Evolutionary conservation across 805 yeast species (phyloP), one percentile per base, ranked within the genome.

Genomic region (Sungouiella thailandica): DNA sequence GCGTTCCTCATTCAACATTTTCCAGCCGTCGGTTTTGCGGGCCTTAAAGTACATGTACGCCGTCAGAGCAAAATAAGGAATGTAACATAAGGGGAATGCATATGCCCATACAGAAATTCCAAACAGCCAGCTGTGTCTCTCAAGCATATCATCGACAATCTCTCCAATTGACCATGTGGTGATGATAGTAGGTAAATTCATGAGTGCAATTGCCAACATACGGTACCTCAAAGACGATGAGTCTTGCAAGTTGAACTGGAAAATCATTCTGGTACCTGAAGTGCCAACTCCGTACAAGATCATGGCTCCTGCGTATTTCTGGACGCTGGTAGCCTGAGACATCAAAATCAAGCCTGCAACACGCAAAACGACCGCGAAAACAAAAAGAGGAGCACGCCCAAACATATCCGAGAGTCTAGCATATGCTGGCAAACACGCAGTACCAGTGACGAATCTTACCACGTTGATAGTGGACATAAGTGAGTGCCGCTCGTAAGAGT

Each of bases 361-460:
- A 41, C 78, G 76, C 42, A 79, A 68, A 10, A 78, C 39, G 10
- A 76, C 58, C 1, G 78, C 62, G 8, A 68, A 49, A 15, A 73
- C 24, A 11, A 74, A 43, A 28, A 77, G 53, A 42, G 70, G 73
- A 13, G 73, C 41, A 49, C 85, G 70, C 7, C 85, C 85, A 49
- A 76, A 76, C 13, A 70, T 62, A 53, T 79, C 83, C 9, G 80
- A 68, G 17, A 78, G 53, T 45, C 82, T 63, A 5, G 84, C 83
- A 40, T 65, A 74, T 10, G 72, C 62, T 3, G 80, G 75, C 47
- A 75, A 80, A 4, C 80, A 68, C 16, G 79, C 83, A 22, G 82
- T 81, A 33, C 73, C 80, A 30, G 75, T 68, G 17, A 79, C 80
- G 25, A 70, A 60, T 37, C 65, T 67, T 37, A 78, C 65, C 19